Conservation (phyloP, 768 basidiomycete genomes). For the Auricularia sp. region DNA sequence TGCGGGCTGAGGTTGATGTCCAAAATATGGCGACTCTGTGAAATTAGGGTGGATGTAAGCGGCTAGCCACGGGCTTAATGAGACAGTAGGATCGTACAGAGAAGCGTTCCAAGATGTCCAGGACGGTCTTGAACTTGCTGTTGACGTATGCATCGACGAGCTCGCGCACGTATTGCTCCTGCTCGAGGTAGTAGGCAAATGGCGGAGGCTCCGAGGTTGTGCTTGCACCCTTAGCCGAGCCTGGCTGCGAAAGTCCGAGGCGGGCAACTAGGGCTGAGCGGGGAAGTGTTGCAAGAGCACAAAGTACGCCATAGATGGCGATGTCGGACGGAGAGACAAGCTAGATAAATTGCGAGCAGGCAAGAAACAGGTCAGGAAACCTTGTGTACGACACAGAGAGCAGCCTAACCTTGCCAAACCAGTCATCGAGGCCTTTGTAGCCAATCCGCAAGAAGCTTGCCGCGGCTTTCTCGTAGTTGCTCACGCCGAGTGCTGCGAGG, state of each 20-base stretch:
- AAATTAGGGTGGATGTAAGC: background rate
- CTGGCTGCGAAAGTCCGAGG: slow-evolving; percentile 9
- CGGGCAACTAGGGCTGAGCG: slow-evolving; percentile 57
- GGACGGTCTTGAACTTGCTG: slow-evolving; percentile 75
- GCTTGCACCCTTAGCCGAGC: slow-evolving; percentile 42
- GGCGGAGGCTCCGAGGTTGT: slow-evolving; percentile 27
- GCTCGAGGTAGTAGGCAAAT: slow-evolving; percentile 72
- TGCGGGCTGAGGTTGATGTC: slow-evolving; percentile 72
- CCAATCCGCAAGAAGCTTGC: slow-evolving; percentile 60
- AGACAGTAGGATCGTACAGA: slow-evolving; percentile 37
- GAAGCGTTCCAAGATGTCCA: slow-evolving; percentile 61
- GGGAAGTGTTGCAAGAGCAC: slow-evolving; percentile 67
- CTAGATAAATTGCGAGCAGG: slow-evolving; percentile 24
- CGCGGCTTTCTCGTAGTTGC: slow-evolving; percentile 75
- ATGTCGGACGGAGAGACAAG: slow-evolving; percentile 75
- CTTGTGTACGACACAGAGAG: background rate
- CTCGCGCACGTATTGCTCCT: slow-evolving; percentile 79
- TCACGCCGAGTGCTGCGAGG: slow-evolving; percentile 60
- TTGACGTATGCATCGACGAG: slow-evolving; percentile 77
- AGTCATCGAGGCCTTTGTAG: slow-evolving; percentile 60
- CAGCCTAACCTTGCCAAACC: slow-evolving; percentile 53
- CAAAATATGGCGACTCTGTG: slow-evolving; percentile 62
- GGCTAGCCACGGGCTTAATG: background rate
- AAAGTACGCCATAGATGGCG: slow-evolving; percentile 76
- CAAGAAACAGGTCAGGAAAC: slow-evolving; percentile 15